Evolutionary conservation across 768 basidiomycete species (phyloP), one percentile per base, ranked within the genome.

Genomic region (Wakefieldia striispora): DNA sequence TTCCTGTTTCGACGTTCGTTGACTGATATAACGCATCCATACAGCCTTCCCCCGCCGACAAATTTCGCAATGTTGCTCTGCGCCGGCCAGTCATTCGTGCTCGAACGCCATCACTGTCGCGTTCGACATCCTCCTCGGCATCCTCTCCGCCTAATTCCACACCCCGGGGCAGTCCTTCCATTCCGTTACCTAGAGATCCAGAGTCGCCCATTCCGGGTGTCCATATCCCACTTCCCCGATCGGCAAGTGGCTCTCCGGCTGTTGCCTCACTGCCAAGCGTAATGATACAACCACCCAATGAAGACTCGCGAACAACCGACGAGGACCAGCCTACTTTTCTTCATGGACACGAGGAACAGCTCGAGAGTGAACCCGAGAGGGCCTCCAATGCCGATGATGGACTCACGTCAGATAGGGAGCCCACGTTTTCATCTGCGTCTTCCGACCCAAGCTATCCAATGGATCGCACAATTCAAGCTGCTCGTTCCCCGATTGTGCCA

Each of bases 401-500:
- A 57, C 67, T 19, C 57, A 64, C 50, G 8, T 55, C 50, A 27
- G 65, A 66, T 20, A 68, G 61, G 31, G 84, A 86, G 43, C 83
- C 85, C 5, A 88, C 86, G 0, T 88, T 88, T 59, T 87, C 86
- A 0, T 86, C 87, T 10, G 83, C 86, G 29, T 83, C 78, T 13
- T 79, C 62, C 17, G 68, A 72, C 4, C 63, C 62, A 11, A 65
- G 56, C 24, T 58, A 60, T 51, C 70, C 71, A 34, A 54, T 44
- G 57, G 64, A 53, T 64, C 60, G 51, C 55, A 65, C 54, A n/a
- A 49, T 56, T 55, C 61, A 60, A 36, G 54, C 42, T 26, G 20
- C 20, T 61, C 63, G 67, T 56, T 70, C 76, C 41, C 69, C 72
- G 21, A 56, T 68, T 16, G 65, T 63, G 6, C 65, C 72, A 21